These are phyloP conservation scores for Xylariaceae sp. DNA, from an alignment of 2,329 filamentous ascomycete species.

Conservation along the genomic window DNA sequence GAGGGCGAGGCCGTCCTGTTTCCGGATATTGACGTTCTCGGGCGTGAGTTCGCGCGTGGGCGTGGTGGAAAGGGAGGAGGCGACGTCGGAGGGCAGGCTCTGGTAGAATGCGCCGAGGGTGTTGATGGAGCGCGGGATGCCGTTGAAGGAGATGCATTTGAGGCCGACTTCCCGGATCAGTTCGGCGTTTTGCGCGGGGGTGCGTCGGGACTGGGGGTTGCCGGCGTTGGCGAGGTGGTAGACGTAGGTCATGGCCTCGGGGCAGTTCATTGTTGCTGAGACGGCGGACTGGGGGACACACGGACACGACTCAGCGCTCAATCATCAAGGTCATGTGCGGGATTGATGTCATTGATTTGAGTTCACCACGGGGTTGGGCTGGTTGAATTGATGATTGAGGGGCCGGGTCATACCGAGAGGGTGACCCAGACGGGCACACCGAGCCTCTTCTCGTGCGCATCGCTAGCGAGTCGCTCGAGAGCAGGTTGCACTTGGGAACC, in stretches of 20 bases:
- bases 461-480: conserved; percentile 57
- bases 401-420: conserved; percentile 27
- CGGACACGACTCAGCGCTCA: not conserved
- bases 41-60: conserved; percentile 50
- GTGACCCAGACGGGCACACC: conserved; percentile 33
- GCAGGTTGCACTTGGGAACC: conserved; percentile 57
- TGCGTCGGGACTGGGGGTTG: conserved; percentile 12
- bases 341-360: not conserved
- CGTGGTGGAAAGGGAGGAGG: conserved; percentile 46
- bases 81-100: conserved; percentile 53
- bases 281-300: conserved; percentile 58
- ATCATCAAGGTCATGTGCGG: not conserved
- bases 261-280: conserved; percentile 82
- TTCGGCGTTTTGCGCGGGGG: conserved; percentile 52
- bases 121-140: conserved; percentile 80
- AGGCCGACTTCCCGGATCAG: conserved; percentile 70
- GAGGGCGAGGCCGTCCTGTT: conserved; percentile 55
- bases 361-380: not conserved
- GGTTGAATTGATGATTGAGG: not conserved
- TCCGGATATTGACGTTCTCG: conserved; percentile 49
- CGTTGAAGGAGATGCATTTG: conserved; percentile 76
- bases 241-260: conserved; percentile 63
- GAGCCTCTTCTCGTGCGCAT: conserved; percentile 51
- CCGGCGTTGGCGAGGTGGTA: conserved; percentile 45
- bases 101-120: conserved; percentile 66